A percentile compares a stretch with the other conserved stretches of the same genome.
These are phyloP conservation scores for Tuber aestivum DNA, from an alignment of 495 filamentous ascomycete genomes.

Conservation along the genomic window DNA sequence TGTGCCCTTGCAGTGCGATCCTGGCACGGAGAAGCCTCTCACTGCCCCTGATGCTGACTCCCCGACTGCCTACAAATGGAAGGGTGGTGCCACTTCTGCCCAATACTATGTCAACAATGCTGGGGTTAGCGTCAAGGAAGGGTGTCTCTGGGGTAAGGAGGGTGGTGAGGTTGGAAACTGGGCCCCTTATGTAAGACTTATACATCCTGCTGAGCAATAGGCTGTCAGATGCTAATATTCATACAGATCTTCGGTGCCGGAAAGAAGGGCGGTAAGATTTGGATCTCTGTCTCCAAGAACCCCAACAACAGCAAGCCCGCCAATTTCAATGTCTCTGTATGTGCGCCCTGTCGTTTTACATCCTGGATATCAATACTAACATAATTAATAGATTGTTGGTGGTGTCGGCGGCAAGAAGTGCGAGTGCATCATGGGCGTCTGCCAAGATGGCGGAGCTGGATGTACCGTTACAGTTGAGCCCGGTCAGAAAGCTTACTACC, in stretches of 20 bases:
- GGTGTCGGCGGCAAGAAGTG: constrained; percentile 67
- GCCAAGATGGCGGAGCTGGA: constrained; percentile 7
- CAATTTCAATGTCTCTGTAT: constrained; percentile 47
- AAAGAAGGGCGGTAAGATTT: constrained; percentile 59
- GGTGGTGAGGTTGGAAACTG: constrained; percentile 64
- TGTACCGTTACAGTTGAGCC: constrained; percentile 31
- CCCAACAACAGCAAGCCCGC: constrained; percentile 54
- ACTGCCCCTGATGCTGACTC: constrained; percentile 63
- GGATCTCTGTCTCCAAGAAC: constrained; percentile 72
- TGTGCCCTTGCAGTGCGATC: constrained; percentile 59
- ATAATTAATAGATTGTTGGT: constrained; percentile 41
- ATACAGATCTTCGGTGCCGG: constrained; percentile 70
- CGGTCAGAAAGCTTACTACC: constrained; percentile 12
- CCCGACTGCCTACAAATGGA: constrained; percentile 64
- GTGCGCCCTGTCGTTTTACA: background rate
- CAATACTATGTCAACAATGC: constrained; percentile 95
- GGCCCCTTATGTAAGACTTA: constrained; percentile 57
- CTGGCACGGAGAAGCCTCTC: constrained; percentile 56
- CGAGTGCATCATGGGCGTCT: constrained; percentile 54
- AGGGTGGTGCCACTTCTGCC: constrained; percentile 68
- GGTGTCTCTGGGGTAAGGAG: constrained; percentile 68
- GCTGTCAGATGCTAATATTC: constrained; percentile 3
- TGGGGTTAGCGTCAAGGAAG: constrained; percentile 60
- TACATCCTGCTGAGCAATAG: background rate
- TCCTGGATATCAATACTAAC: background rate